Percentiles rank a stretch among this genome's conserved stretches.
Evolutionary conservation across 495 filamentous ascomycete species (phyloP).

Genomic region (Penicillium subrubescens): DNA sequence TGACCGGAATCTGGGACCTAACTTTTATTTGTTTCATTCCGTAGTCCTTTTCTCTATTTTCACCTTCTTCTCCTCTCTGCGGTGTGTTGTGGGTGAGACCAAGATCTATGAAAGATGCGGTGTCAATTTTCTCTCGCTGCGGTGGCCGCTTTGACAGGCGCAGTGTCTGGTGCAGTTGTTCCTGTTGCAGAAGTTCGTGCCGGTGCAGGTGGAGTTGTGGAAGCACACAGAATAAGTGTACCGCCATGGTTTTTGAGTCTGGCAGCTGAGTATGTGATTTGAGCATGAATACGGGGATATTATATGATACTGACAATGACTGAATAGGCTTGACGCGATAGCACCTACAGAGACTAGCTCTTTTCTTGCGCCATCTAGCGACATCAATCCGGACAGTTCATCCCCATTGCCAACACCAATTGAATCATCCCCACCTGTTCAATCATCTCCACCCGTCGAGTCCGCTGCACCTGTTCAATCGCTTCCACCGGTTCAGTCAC

Average conservation of each 20-base stretch:
- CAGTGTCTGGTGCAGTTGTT: slow-evolving; percentile 17
- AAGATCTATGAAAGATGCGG: slow-evolving; percentile 21
- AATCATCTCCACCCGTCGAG: not conserved
- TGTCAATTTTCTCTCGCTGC: slow-evolving; percentile 13
- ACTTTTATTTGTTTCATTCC: not conserved
- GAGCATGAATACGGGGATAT: not conserved
- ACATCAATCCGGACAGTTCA: not conserved
- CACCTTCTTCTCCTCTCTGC: not conserved
- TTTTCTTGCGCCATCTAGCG: not conserved
- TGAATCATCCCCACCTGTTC: not conserved
- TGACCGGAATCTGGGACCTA: not conserved
- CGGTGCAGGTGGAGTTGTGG: not conserved
- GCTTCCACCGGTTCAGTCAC: not conserved
- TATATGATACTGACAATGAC: not conserved
- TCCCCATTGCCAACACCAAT: not conserved
- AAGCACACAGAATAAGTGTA: not conserved
- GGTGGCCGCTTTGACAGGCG: slow-evolving; percentile 13
- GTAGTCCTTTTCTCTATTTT: not conserved
- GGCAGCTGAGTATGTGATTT: slow-evolving; percentile 7
- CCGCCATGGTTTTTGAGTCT: slow-evolving; percentile 1
- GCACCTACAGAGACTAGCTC: slow-evolving; percentile 1
- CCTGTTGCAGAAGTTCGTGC: slow-evolving; percentile 8
- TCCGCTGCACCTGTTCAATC: not conserved
- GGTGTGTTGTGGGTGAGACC: slow-evolving; percentile 10
- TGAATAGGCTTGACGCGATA: not conserved